Percentiles rank a stretch among this genome's conserved stretches.
phyloP scores from a whole-genome alignment of 805 yeast species.

The Cyberlindnera suaveolens region DNA sequence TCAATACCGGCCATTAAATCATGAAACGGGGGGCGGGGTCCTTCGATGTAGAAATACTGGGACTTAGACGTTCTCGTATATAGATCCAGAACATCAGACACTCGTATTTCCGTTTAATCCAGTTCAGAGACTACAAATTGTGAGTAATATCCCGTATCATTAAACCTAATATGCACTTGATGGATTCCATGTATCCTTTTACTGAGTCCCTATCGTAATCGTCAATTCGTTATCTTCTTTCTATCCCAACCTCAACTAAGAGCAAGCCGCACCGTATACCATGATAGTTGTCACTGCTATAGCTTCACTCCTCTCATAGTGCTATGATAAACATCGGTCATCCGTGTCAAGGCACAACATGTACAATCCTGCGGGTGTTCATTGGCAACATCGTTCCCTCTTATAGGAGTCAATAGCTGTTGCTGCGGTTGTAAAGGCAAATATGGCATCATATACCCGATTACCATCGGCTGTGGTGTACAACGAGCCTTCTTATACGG shows the following conservation, averaged over 20 bases:
- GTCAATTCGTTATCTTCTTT: neutral
- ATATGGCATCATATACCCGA: neutral
- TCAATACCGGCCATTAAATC: too few species aligned
- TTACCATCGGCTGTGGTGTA: neutral
- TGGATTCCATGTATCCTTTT: too few species aligned
- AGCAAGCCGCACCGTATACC: too few species aligned
- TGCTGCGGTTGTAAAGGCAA: neutral
- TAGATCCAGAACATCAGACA: too few species aligned
- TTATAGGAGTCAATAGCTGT: slow-evolving; percentile 3
- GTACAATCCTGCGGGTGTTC: slow-evolving; percentile 7
- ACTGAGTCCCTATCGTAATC: neutral
- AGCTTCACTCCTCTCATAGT: neutral
- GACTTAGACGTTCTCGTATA: too few species aligned
- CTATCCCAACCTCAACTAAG: neutral
- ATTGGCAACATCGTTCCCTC: neutral
- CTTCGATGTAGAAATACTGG: too few species aligned
- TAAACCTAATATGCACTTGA: too few species aligned
- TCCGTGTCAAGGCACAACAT: slow-evolving; percentile 18
- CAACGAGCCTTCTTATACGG: neutral
- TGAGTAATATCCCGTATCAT: too few species aligned
- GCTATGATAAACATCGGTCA: slow-evolving; percentile 14
- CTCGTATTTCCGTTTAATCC: too few species aligned
- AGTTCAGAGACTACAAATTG: too few species aligned
- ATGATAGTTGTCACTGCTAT: neutral
- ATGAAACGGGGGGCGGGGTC: too few species aligned